Evolutionary conservation across 768 basidiomycete genomes (phyloP), one percentile per base, ranked within the genome.

Genomic region (Russula abietina): DNA sequence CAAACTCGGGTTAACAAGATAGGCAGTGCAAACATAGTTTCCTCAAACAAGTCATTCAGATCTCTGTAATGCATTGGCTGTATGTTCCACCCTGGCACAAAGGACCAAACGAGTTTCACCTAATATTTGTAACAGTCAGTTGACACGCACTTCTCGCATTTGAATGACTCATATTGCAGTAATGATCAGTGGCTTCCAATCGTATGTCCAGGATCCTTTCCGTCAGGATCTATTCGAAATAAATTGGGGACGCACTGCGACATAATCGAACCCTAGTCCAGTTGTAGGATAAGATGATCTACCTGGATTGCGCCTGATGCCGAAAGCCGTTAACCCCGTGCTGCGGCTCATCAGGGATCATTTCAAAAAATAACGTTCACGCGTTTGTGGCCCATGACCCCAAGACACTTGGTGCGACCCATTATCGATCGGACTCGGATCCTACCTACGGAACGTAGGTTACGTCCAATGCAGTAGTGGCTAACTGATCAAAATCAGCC

Each of bases 381-480:
- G 45, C 51, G 41, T 24, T 33, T 60, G 52, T 54, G 52, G 59
- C 52, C 51, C 51, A 45, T 36, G 51, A 24, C 52, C 53, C 45
- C 59, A 54, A 46, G 33, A 43, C 43, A 7, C 24, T 45, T 53
- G 32, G 49, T 30, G n/a, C 46, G 30, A 43, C 51, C 51, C 56
- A 53, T 54, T 59, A 63, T 63, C 62, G 62, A 63, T 63, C 62
- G 57, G 38, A 41, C 51, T 36, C 61, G 57, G 57, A 59, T n/a
- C n/a, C n/a, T n/a, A 48, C 49, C 43, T 32, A 30, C 41, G n/a
- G n/a, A 45, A 10, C n/a, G n/a, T n/a, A n/a, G n/a, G n/a, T 45
- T 45, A 45, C 43, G n/a, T 45, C 32, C 61, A 19, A 53, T 59
- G 52, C 28, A 38, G 36, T 32, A 36, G 52, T 63, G 52, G 36